These are phyloP conservation scores for Lichtheimia ornata DNA, from an alignment of 371 early-diverging fungal species.

Conservation along the genomic window DNA sequence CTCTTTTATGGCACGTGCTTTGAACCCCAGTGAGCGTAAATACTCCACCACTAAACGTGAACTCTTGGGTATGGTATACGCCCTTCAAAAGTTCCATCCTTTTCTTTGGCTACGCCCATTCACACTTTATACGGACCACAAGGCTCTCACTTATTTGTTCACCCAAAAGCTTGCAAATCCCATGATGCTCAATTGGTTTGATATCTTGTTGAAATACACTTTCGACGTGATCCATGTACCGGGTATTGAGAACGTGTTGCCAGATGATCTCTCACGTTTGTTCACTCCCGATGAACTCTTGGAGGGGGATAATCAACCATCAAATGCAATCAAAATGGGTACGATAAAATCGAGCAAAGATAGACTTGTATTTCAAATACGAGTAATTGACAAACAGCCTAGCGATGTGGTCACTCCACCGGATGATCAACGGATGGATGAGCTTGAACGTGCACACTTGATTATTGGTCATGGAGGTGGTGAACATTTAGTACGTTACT, in stretches of 20 bases:
- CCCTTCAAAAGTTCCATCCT: slow-evolving; percentile 22
- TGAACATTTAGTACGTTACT: slow-evolving; percentile 9
- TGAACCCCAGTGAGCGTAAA: slow-evolving; percentile 3
- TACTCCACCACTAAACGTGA: slow-evolving; percentile 13
- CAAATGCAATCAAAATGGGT: too few relatives aligned
- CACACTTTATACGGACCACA: too few relatives aligned
- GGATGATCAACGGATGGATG: background rate
- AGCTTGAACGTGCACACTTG: slow-evolving; percentile 13
- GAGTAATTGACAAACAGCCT: background rate
- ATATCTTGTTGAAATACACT: slow-evolving; percentile 16
- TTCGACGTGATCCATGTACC: slow-evolving; percentile 27
- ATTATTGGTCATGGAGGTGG: slow-evolving; percentile 18
- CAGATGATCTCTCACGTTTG: slow-evolving; percentile 21
- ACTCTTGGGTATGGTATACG: slow-evolving; percentile 15
- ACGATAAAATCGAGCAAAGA: background rate
- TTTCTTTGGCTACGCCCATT: slow-evolving; percentile 26
- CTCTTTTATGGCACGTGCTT: background rate
- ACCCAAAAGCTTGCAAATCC: too few relatives aligned
- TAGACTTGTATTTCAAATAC: background rate
- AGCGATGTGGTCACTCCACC: too few relatives aligned
- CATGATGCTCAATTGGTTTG: too few relatives aligned
- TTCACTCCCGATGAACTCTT: slow-evolving; percentile 12
- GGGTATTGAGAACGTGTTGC: slow-evolving; percentile 22
- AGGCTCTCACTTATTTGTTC: too few relatives aligned
- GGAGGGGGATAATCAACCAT: slow-evolving; percentile 19